Base-by-base conservation (phyloP, 2,329 filamentous ascomycete genomes). In the Colletotrichum liriopes region DNA sequence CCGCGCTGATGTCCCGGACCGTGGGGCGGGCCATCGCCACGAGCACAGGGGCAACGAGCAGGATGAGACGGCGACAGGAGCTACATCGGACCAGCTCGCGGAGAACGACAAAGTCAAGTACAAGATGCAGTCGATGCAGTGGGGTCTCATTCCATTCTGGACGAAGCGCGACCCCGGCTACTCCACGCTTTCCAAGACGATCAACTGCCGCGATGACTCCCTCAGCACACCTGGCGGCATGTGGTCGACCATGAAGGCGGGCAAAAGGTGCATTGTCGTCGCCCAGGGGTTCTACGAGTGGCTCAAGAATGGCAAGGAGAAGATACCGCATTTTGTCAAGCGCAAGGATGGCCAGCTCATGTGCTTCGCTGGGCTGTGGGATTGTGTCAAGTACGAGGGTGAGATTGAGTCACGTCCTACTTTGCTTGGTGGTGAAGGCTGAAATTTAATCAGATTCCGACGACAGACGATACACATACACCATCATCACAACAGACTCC, bases 231-330 rank as follows among this genome's bases (percentile, higher is more conserved):
- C 92, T 11, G 89, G 91, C 6, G 95, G 95, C 14, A 93, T 98
- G 91, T 98, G 96, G 96, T 93, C 90, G 52, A 91, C 89, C 1
- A 97, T 98, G 93, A 98, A 98, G 84, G 91, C 92, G 73, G 90
- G 89, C 76, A 98, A 98, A 83, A 88, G 96, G 39, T 98, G 96
- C 80, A 86, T 98, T 29, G 91, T 98, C 12, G 80, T 98, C 7
- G 95, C 94, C 12, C 93, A 98, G 81, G 96, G 96, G 1, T 99
- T 98, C 82, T 99, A 94, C 78, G 96, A 99, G 82, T 98, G 96
- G 96, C 85, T 97, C 72, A 96, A 96, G 82, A 94, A 92, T 77
- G 92, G 77, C 65, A 95, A 93, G 76, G 93, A 96, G 65, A 97
- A 94, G 82, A 84, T 96, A 1, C 96, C 96, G 14, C 91, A 98